Percentiles rank a stretch among this genome's conserved stretches.
Evolutionary conservation across 495 filamentous ascomycete genomes (phyloP).

Genomic region (Pyrenopolyporus hunteri): DNA sequence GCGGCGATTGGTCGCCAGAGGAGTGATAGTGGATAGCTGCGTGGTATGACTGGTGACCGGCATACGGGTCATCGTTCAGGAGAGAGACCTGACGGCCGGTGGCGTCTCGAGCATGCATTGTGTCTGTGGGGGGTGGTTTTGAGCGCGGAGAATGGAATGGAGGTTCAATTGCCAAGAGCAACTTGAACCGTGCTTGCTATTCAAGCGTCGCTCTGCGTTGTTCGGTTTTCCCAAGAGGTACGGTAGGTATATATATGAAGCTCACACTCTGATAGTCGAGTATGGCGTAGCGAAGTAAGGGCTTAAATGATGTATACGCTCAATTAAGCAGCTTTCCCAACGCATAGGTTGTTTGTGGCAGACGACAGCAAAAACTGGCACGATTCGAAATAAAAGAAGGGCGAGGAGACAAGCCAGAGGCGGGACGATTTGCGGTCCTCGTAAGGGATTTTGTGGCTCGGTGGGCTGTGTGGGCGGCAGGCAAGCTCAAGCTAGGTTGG

Average conservation of each 20-base stretch:
- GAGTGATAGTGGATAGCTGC: constrained; percentile 37
- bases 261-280: constrained; percentile 14
- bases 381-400: constrained; percentile 6
- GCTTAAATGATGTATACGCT: constrained; percentile 8
- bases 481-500: constrained; percentile 18
- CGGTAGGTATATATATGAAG: constrained; percentile 16
- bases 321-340: constrained; percentile 22
- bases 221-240: constrained; percentile 2
- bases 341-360: constrained; percentile 18
- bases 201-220: constrained; percentile 17
- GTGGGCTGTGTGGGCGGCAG: not conserved
- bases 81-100: constrained; percentile 59
- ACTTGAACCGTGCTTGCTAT: constrained; percentile 12
- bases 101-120: constrained; percentile 57
- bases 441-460: not conserved
- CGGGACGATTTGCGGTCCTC: constrained; percentile 13
- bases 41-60: constrained; percentile 39
- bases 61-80: constrained; percentile 57
- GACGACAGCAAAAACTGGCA: constrained; percentile 28
- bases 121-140: constrained; percentile 21
- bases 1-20: constrained; percentile 43
- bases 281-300: constrained; percentile 2
- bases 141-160: constrained; percentile 8
- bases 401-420: constrained; percentile 10
- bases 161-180: constrained; percentile 18